phyloP scores from a whole-genome alignment of 345 rosid species.

The Barbarea vulgaris region DNA sequence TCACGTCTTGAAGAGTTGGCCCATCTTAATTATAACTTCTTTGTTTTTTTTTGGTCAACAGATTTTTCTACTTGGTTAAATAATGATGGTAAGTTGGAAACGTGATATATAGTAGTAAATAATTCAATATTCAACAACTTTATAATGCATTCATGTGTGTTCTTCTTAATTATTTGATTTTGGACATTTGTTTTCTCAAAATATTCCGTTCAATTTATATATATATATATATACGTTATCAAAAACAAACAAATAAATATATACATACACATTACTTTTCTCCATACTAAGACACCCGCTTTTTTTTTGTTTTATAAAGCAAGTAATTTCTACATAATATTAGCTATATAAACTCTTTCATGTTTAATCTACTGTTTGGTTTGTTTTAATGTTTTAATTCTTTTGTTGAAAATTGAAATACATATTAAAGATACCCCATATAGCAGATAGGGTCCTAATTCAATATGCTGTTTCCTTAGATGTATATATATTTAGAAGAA shows the following conservation, averaged over 20 bases:
- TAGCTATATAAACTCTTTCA: not conserved
- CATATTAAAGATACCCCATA: too few relatives aligned
- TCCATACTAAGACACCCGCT: too few relatives aligned
- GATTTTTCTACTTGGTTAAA: not conserved
- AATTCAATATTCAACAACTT: not conserved
- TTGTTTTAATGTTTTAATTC: not conserved
- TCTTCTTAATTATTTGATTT: not conserved
- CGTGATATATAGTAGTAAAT: not conserved
- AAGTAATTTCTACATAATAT: not conserved
- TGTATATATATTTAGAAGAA: too few relatives aligned
- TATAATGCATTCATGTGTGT: not conserved
- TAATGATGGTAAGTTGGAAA: not conserved
- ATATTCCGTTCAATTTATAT: not conserved
- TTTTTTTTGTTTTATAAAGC: not conserved
- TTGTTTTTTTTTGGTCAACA: not conserved
- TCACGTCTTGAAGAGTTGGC: conserved; percentile 37
- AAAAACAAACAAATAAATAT: too few relatives aligned
- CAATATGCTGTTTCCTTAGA: too few relatives aligned
- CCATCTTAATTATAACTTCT: not conserved
- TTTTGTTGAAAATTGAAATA: too few relatives aligned
- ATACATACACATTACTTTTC: too few relatives aligned
- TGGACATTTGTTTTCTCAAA: not conserved
- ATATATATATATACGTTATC: too few relatives aligned
- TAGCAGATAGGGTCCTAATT: too few relatives aligned
- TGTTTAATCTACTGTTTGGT: too few relatives aligned